Percentiles rank a stretch among this genome's conserved stretches.
Conservation (phyloP, 208 protist genomes). For the Kentomonas sorsogonicus region DNA sequence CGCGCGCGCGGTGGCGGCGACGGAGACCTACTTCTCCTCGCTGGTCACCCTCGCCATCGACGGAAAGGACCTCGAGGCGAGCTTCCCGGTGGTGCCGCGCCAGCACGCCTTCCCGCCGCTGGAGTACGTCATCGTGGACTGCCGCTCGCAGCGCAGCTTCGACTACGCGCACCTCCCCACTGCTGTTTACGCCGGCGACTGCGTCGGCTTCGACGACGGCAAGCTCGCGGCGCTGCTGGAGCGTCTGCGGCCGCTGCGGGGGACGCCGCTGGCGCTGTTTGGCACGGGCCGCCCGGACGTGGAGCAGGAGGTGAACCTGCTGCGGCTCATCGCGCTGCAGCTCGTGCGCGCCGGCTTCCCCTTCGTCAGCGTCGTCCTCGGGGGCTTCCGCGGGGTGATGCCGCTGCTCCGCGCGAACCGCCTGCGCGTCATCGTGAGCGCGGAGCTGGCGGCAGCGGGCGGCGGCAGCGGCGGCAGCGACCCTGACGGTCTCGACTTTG, state of each 20-base stretch:
- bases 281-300: constrained; percentile 72
- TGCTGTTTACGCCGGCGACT: constrained; percentile 59
- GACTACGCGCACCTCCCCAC: constrained; percentile 79
- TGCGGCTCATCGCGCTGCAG: constrained; percentile 78
- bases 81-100: constrained; percentile 28
- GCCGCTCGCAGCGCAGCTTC: constrained; percentile 70
- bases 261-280: constrained; percentile 67
- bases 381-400: constrained; percentile 70
- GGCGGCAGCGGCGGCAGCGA: background rate
- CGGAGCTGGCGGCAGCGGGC: constrained; percentile 12
- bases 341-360: constrained; percentile 60
- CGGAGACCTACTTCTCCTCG: constrained; percentile 56
- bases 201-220: constrained; percentile 36
- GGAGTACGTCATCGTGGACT: constrained; percentile 87
- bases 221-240: constrained; percentile 33
- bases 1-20: constrained; percentile 32
- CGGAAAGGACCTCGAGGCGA: constrained; percentile 53
- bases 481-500: too few species aligned
- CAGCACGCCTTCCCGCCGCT: constrained; percentile 18
- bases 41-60: constrained; percentile 62
- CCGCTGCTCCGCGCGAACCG: constrained; percentile 50
- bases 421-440: constrained; percentile 26
- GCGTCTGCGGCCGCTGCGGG: constrained; percentile 33
- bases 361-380: constrained; percentile 64
- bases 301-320: constrained; percentile 82